A percentile compares a stretch with the other conserved stretches of the same genome.
phyloP scores from a whole-genome alignment of 2,329 filamentous ascomycete species.

The Thielaviopsis cerberus region DNA sequence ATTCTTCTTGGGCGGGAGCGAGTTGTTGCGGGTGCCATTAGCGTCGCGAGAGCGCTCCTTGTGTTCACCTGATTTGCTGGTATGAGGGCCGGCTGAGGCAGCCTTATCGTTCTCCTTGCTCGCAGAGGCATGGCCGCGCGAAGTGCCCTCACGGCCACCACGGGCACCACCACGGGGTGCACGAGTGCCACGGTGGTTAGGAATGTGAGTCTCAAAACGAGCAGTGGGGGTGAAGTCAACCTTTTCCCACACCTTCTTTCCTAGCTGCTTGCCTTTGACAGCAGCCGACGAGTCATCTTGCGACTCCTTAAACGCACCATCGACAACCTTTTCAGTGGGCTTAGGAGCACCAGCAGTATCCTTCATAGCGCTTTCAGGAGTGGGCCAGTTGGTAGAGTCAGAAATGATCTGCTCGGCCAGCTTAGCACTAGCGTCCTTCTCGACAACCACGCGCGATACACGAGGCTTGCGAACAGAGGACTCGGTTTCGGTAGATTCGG shows the following conservation, averaged over 20 bases:
- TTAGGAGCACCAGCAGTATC: constrained; percentile 52
- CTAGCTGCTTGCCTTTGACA: constrained; percentile 29
- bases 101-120: constrained; percentile 22
- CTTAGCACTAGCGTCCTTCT: constrained; percentile 2
- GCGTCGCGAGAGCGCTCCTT: constrained; percentile 9
- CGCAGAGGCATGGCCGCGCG: constrained; percentile 15
- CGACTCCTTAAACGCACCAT: constrained; percentile 44
- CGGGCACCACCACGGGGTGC: constrained; percentile 27
- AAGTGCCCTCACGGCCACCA: constrained; percentile 16
- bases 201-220: constrained; percentile 68
- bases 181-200: constrained; percentile 31
- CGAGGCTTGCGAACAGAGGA: constrained; percentile 18
- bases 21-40: constrained; percentile 18
- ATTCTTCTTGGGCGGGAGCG: constrained; percentile 19
- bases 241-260: constrained; percentile 72
- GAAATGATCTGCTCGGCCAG: constrained; percentile 8
- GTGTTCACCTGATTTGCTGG: constrained; percentile 3
- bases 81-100: constrained; percentile 15
- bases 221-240: constrained; percentile 71
- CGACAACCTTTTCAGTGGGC: constrained; percentile 40
- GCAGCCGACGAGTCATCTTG: constrained; percentile 32
- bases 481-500: constrained; percentile 21
- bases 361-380: constrained; percentile 52
- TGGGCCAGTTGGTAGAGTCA: constrained; percentile 75
- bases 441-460: constrained; percentile 22